These are phyloP conservation scores for Helichrysum umbraculigerum DNA, from an alignment of 129 eudicot species.

Conservation along the genomic window DNA sequence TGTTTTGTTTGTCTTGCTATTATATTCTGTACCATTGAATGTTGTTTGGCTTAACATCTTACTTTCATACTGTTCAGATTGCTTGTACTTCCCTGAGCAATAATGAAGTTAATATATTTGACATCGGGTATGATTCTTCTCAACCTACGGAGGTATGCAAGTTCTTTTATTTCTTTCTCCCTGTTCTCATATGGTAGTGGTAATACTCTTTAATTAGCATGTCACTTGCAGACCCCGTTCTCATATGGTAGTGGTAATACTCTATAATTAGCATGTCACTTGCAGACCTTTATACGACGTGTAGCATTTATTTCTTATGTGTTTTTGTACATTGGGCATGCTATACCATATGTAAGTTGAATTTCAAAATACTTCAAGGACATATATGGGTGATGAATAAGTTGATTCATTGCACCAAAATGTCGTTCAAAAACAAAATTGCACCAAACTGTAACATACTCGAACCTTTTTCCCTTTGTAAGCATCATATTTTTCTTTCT, in stretches of 20 bases:
- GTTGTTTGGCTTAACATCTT: slow-evolving; percentile 11
- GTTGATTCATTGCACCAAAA: too few relatives aligned
- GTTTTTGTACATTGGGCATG: not conserved
- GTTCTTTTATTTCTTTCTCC: not conserved
- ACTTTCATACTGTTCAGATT: slow-evolving; percentile 45
- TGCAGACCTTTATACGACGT: not conserved
- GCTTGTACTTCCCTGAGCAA: slow-evolving; percentile 75
- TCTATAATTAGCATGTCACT: slow-evolving; percentile 10
- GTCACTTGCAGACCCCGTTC: too few relatives aligned
- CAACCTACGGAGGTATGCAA: slow-evolving; percentile 73
- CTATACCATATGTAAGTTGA: not conserved
- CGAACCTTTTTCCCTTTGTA: too few relatives aligned
- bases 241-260: too few relatives aligned
- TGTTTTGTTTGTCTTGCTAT: not conserved
- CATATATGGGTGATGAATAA: not conserved
- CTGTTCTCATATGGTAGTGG: slow-evolving; percentile 16
- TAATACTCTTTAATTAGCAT: slow-evolving; percentile 5
- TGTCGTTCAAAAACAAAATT: too few relatives aligned
- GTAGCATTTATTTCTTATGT: not conserved
- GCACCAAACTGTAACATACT: too few relatives aligned
- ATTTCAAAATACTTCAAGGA: not conserved
- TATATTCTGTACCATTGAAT: not conserved
- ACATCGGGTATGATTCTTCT: slow-evolving; percentile 76
- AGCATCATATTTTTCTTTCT: too few relatives aligned
- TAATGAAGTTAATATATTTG: slow-evolving; percentile 63